Base-by-base conservation (phyloP, 2,329 filamentous ascomycete species). In the Monosporascus ibericus region DNA sequence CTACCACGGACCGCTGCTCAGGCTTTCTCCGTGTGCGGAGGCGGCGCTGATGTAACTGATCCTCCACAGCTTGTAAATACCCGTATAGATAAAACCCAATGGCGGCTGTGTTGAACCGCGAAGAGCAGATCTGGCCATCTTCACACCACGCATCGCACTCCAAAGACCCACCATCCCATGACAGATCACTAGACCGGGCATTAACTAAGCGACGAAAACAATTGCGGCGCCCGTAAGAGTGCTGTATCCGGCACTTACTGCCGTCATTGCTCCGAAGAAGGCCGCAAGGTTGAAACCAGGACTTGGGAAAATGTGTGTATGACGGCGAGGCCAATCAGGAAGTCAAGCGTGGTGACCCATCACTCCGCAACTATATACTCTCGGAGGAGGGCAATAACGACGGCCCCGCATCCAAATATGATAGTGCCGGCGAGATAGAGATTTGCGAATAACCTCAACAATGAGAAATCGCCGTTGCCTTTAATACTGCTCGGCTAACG, bases 391-490 rank as follows among this genome's bases (percentile, higher is more conserved):
- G 84, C 82, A 44, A 86, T 85, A 0, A 86, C 83, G 1, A 86
- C 82, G 0, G 83, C 82, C 0, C 82, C 82, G 3, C 83, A 82
- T 3, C 83, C 82, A 48, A 85, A 82, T 57, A 84, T 84, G 53
- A 85, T 79, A 1, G 86, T 90, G 0, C 86, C 87, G 0, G 86
- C 87, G 0, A 90, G 80, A 60, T 86, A 89, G 69, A 90, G 79
- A 65, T 88, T 90, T 5, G 84, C 75, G 60, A 90, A 90, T 24
- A 90, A 75, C 47, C 78, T 73, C 58, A 82, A 82, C 0, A 77
- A 67, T 0, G 82, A 68, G 0, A 80, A 73, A 0, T 68, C 68
- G 11, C 63, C 40, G 0, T 66, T 30, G 27, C 9, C 27, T 14
- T 52, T 48, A 69, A 67, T 55, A 62, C 75, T 66, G 64, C 75